Evolutionary conservation across 495 filamentous ascomycete genomes (phyloP).

Genomic region (Neurospora cerealis): DNA sequence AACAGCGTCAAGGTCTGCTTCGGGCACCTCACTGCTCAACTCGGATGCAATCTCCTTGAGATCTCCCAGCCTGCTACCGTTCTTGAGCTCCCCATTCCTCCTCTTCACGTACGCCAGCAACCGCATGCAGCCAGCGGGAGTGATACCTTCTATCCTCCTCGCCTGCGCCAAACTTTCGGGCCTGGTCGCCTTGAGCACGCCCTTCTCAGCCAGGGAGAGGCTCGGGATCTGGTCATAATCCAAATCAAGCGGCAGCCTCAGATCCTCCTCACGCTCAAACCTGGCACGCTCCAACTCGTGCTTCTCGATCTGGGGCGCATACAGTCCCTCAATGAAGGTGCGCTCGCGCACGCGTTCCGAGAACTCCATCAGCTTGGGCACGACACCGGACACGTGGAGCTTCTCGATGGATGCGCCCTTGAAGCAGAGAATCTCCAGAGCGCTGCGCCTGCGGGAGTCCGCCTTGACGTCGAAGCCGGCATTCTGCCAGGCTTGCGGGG

Average conservation of each 20-base stretch:
- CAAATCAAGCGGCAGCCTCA: slow-evolving; percentile 63
- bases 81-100: background rate
- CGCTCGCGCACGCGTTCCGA: slow-evolving; percentile 49
- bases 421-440: slow-evolving; percentile 66
- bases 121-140: slow-evolving; percentile 48
- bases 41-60: background rate
- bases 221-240: slow-evolving; percentile 66
- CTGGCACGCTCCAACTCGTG: slow-evolving; percentile 54
- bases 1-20: slow-evolving; percentile 2
- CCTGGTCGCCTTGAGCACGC: slow-evolving; percentile 53
- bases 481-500: slow-evolving; percentile 53
- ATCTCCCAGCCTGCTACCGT: background rate
- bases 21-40: background rate
- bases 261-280: slow-evolving; percentile 65
- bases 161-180: slow-evolving; percentile 87
- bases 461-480: slow-evolving; percentile 56
- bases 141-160: slow-evolving; percentile 71
- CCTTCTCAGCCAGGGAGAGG: slow-evolving; percentile 67
- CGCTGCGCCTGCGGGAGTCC: slow-evolving; percentile 52
- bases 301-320: slow-evolving; percentile 70
- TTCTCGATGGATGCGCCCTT: slow-evolving; percentile 43
- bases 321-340: slow-evolving; percentile 69
- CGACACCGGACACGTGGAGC: slow-evolving; percentile 30
- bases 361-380: slow-evolving; percentile 44
- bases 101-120: slow-evolving; percentile 42